Conservation (phyloP, 1,284 basidiomycete genomes). For the Psilocybe mexicana region DNA sequence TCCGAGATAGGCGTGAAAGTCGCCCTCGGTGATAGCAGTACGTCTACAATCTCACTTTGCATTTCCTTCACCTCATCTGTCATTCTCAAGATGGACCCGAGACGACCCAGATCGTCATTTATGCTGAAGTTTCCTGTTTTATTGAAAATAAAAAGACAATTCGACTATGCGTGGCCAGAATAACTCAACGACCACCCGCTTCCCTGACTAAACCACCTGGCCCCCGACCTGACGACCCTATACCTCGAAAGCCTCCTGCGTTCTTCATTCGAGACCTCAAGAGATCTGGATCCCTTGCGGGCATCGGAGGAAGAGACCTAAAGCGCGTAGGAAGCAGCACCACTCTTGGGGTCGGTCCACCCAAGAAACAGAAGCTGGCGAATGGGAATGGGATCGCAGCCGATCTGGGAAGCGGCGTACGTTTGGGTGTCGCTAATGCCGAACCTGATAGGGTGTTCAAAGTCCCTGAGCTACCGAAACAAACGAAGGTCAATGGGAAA, state of each 20-base stretch:
- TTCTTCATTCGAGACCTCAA: conserved; percentile 32
- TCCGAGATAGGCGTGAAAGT: conserved; percentile 59
- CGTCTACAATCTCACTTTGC: conserved; percentile 22
- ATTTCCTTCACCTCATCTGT: neutral
- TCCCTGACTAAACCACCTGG: conserved; percentile 38
- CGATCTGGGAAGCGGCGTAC: conserved; percentile 37
- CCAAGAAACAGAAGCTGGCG: conserved; percentile 33
- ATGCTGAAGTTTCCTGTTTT: conserved; percentile 44
- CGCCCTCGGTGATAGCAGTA: conserved; percentile 68
- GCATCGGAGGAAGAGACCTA: conserved; percentile 24
- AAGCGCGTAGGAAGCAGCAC: conserved; percentile 34
- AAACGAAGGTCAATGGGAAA: conserved; percentile 35
- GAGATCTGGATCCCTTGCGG: conserved; percentile 27
- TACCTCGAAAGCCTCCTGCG: conserved; percentile 62
- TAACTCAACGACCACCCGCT: conserved; percentile 45
- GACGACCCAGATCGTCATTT: conserved; percentile 69
- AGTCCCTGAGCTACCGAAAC: conserved; percentile 42
- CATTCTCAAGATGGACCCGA: conserved; percentile 53
- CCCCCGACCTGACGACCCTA: conserved; percentile 77
- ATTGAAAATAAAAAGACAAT: conserved; percentile 34
- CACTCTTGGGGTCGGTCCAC: conserved; percentile 12
- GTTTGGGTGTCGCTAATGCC: conserved; percentile 26
- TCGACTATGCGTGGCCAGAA: conserved; percentile 57
- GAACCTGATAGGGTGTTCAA: conserved; percentile 42
- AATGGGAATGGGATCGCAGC: conserved; percentile 26